Base-by-base conservation (phyloP, 495 filamentous ascomycete genomes). In the Aspergillus baeticus region DNA sequence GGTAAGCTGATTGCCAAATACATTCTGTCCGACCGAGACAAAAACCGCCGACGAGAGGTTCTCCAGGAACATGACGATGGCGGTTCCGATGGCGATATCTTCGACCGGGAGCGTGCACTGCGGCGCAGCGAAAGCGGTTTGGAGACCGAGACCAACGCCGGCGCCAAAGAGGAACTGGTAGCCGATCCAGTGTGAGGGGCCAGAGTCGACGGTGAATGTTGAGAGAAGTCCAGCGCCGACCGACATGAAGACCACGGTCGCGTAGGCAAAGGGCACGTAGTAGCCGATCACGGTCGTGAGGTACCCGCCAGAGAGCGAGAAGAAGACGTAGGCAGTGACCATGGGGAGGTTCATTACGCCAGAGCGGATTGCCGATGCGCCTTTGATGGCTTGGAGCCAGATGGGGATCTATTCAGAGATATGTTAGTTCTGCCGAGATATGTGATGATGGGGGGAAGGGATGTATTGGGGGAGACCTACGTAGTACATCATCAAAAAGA, bases 111-210 rank as follows among this genome's bases (percentile, higher is more conserved):
- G 77, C 2, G 81, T 75, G 0, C 84, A 81, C 59, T 90, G 88
- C 6, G 83, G 83, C 6, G 85, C 85, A 36, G 90, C 75, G 20
- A 75, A 76, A 0, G 81, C 69, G 42, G 85, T 82, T 64, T 92
- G 89, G 79, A 90, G 81, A n/a, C 88, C 87, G 8, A 83, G 70
- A 0, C 89, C 90, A 6, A 90, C 63, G 6, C 88, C 90, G 10
- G 87, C 77, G 33, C 90, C 90, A 48, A 77, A 81, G n/a, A 92
- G 55, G 50, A 89, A 76, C 63, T 89, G 82, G 61, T 84, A 90
- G 14, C 85, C 86, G 46, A 87, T 84, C 87, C 87, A 92, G 29
- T 77, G 71, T 5, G 72, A 54, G 20, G 74, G 71, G 15, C 63
- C 61, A 2, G 84, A 83, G 52, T 80, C 66, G 1, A 74, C 45